phyloP scores from a whole-genome alignment of 805 yeast species.

The Wickerhamomyces bovis region DNA sequence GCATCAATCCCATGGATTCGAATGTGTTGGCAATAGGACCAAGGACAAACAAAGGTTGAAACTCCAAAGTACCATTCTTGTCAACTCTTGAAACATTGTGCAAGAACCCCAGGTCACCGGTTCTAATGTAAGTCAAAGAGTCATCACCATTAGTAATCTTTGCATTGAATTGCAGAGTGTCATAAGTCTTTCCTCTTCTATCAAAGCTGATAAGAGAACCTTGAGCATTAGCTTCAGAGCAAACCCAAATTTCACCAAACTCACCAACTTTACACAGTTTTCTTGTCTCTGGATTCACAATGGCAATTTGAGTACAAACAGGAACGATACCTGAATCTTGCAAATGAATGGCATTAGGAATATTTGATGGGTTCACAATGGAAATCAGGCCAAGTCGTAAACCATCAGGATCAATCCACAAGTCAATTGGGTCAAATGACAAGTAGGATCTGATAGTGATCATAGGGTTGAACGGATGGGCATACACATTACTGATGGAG shows the following conservation, averaged over 20 bases:
- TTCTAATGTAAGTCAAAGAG: slow-evolving; percentile 64
- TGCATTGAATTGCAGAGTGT: slow-evolving; percentile 49
- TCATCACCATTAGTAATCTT: slow-evolving; percentile 59
- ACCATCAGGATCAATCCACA: slow-evolving; percentile 83
- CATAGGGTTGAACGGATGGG: slow-evolving; percentile 76
- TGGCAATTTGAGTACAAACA: slow-evolving; percentile 86
- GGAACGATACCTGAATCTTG: slow-evolving; percentile 97
- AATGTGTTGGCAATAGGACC: slow-evolving; percentile 84
- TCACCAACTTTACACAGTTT: slow-evolving; percentile 81
- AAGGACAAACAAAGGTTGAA: slow-evolving; percentile 78
- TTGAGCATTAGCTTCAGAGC: slow-evolving; percentile 75
- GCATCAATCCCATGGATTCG: slow-evolving; percentile 86
- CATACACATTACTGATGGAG: slow-evolving; percentile 71
- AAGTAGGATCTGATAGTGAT: slow-evolving; percentile 81
- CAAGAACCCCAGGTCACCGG: slow-evolving; percentile 92
- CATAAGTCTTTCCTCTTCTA: slow-evolving; percentile 23
- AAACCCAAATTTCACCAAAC: slow-evolving; percentile 95
- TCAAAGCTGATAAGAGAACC: slow-evolving; percentile 48
- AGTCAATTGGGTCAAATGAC: slow-evolving; percentile 80
- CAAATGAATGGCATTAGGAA: slow-evolving; percentile 62
- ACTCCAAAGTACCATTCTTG: slow-evolving; percentile 33
- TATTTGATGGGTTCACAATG: slow-evolving; percentile 67
- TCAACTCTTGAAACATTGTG: slow-evolving; percentile 57
- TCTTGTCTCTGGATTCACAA: slow-evolving; percentile 90
- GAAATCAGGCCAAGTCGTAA: slow-evolving; percentile 85